Evolutionary conservation across 805 yeast species (phyloP).

Genomic region (Saccharomyces paradoxus): DNA sequence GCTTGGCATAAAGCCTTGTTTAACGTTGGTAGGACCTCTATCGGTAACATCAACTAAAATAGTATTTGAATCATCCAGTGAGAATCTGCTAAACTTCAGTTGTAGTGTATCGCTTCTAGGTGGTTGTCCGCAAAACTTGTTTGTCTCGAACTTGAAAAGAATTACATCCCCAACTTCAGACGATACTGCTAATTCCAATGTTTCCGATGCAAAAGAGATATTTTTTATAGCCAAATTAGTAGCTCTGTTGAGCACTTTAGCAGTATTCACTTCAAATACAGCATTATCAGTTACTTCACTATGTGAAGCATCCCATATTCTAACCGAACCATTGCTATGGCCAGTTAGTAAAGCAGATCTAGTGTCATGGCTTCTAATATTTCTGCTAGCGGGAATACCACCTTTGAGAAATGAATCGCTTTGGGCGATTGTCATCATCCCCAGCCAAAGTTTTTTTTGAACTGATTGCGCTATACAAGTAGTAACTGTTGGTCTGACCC

Average conservation of each 20-base stretch:
- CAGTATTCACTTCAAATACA: conserved; percentile 52
- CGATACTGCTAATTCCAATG: conserved; percentile 67
- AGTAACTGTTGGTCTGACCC: conserved; percentile 69
- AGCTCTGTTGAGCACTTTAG: conserved; percentile 40
- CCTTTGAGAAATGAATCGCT: conserved; percentile 45
- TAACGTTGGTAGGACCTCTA: conserved; percentile 42
- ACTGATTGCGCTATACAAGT: conserved; percentile 47
- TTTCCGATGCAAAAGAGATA: conserved; percentile 70
- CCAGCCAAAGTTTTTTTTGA: conserved; percentile 64
- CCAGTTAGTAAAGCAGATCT: conserved; percentile 71
- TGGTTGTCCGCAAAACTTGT: conserved; percentile 36
- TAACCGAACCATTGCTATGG: conserved; percentile 73
- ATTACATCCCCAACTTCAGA: conserved; percentile 65
- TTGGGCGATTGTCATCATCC: conserved; percentile 52
- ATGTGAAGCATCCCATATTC: conserved; percentile 77
- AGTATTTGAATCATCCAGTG: conserved; percentile 13
- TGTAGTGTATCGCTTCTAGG: conserved; percentile 7
- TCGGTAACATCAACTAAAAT: conserved; percentile 42
- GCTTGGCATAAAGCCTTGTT: conserved; percentile 57
- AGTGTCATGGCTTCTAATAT: conserved; percentile 39
- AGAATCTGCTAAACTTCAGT: conserved; percentile 20
- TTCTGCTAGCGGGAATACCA: conserved; percentile 59
- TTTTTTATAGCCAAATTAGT: conserved; percentile 40
- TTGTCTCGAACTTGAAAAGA: conserved; percentile 60
- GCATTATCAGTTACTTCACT: conserved; percentile 57